phyloP scores from a whole-genome alignment of 768 basidiomycete genomes.

The Dendrothele bispora region DNA sequence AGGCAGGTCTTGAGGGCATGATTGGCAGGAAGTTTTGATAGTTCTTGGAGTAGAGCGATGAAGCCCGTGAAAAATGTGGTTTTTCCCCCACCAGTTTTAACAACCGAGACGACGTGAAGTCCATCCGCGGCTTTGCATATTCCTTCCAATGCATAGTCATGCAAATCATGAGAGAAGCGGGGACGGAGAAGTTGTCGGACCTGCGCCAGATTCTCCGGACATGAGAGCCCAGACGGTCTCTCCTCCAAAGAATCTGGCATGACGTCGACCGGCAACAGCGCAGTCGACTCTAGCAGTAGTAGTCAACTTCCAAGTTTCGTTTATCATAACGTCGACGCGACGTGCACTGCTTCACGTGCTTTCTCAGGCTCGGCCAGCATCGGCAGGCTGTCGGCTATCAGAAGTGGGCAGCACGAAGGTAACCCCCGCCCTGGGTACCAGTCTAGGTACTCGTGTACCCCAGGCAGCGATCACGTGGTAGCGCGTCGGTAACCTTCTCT shows the following conservation, averaged over 20 bases:
- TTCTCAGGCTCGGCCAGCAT: no score
- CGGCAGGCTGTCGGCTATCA: no score
- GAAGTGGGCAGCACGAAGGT: no score
- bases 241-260: no score
- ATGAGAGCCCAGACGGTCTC: neutral
- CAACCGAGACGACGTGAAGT: constrained; percentile 15
- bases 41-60: constrained; percentile 15
- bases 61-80: constrained; percentile 18
- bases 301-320: no score
- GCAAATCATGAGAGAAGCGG: constrained; percentile 9
- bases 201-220: neutral
- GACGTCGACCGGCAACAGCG: no score
- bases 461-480: constrained; percentile 1
- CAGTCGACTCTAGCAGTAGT: no score
- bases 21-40: constrained; percentile 15
- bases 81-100: constrained; percentile 20
- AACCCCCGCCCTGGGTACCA: no score
- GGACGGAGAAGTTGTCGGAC: neutral
- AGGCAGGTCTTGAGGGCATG: neutral
- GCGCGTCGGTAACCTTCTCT: neutral
- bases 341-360: no score
- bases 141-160: constrained; percentile 24
- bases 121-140: constrained; percentile 21
- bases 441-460: no score
- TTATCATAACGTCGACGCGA: no score